Evolutionary conservation across 108 stramenopile species (phyloP).

Genomic region (Mediolabrus comicus): DNA sequence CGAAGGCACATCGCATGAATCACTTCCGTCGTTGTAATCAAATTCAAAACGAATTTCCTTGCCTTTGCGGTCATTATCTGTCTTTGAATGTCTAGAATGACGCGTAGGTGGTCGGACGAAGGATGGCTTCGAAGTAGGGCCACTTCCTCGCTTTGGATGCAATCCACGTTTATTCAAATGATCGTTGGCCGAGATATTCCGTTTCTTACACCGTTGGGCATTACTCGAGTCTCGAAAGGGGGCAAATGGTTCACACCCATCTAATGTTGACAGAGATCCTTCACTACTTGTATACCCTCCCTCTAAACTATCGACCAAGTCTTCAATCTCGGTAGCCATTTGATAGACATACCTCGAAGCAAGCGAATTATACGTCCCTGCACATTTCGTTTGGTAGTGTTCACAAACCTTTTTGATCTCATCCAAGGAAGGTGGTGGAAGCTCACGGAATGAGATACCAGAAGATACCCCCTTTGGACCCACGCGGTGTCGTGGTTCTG

Average conservation of each 20-base stretch:
- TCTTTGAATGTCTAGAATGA: not conserved
- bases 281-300: constrained; percentile 14
- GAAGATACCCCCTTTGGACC: constrained; percentile 59
- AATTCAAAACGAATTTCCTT: constrained; percentile 16
- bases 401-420: constrained; percentile 71
- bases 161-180: not conserved
- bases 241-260: constrained; percentile 4
- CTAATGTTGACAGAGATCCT: constrained; percentile 2
- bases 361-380: constrained; percentile 62
- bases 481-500: constrained; percentile 52
- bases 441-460: constrained; percentile 65
- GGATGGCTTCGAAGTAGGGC: not conserved
- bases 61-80: not conserved
- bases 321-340: constrained; percentile 61
- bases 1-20: not conserved
- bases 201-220: not conserved
- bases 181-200: not conserved
- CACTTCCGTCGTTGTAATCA: not conserved
- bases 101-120: not conserved
- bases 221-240: not conserved
- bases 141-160: not conserved
- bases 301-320: constrained; percentile 49
- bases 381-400: constrained; percentile 77
- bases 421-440: constrained; percentile 57
- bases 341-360: constrained; percentile 79